Conservation (phyloP, 2,329 filamentous ascomycete genomes). For the Exophiala alcalophila region DNA sequence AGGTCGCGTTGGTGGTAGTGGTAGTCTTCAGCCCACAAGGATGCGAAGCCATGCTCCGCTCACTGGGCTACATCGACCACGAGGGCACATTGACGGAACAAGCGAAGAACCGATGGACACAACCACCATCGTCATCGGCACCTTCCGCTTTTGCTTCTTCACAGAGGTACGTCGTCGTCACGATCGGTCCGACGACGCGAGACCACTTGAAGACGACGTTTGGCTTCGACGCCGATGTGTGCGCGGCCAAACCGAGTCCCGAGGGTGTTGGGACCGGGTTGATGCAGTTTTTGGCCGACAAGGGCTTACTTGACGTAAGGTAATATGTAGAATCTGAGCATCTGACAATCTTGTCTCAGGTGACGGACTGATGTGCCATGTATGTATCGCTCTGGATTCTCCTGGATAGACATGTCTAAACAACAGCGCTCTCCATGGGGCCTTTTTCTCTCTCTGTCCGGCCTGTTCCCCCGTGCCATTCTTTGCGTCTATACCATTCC, state of each 20-base stretch:
- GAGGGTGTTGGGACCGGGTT: conserved; percentile 74
- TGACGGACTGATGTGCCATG: too few relatives aligned
- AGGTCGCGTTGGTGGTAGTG: conserved; percentile 38
- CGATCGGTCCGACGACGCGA: conserved; percentile 90
- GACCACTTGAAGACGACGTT: conserved; percentile 59
- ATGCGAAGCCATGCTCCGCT: conserved; percentile 59
- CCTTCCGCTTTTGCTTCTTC: not conserved
- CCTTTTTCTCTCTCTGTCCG: too few relatives aligned
- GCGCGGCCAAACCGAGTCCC: conserved; percentile 75
- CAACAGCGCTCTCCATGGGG: too few relatives aligned
- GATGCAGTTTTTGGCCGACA: conserved; percentile 42
- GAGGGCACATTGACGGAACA: conserved; percentile 37
- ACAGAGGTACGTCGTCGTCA: conserved; percentile 63
- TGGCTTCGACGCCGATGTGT: conserved; percentile 53
- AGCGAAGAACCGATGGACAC: conserved; percentile 27
- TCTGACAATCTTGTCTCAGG: too few relatives aligned
- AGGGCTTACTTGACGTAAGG: conserved; percentile 8
- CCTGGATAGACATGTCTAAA: too few relatives aligned
- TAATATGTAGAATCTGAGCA: too few relatives aligned
- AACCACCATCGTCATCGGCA: not conserved
- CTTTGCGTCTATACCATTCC: too few relatives aligned
- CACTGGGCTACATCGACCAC: conserved; percentile 47
- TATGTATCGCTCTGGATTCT: too few relatives aligned
- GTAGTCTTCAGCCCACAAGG: conserved; percentile 60
- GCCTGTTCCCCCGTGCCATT: too few relatives aligned